Evolutionary conservation across 1,284 basidiomycete genomes (phyloP).

Genomic region (Tylopilus sp.): DNA sequence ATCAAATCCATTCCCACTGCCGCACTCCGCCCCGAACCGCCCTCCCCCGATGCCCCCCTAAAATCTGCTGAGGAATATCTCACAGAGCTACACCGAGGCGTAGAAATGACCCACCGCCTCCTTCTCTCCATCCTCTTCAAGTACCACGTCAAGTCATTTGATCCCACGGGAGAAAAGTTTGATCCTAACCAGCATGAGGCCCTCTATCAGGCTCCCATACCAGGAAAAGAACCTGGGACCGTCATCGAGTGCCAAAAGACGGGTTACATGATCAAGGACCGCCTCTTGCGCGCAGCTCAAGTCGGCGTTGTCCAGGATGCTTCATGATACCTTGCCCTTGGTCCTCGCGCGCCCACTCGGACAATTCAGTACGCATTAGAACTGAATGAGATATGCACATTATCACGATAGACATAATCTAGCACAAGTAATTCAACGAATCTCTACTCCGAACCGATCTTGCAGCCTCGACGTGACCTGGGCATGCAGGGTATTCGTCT

Average conservation of each 20-base stretch:
- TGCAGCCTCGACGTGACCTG: slow-evolving; percentile 52
- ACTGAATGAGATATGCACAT: slow-evolving; percentile 20
- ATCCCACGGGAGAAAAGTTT: slow-evolving; percentile 89
- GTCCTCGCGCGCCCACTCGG: not conserved
- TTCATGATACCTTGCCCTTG: slow-evolving; percentile 37
- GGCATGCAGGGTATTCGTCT: slow-evolving; percentile 77
- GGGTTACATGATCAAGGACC: slow-evolving; percentile 90
- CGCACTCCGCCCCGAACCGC: slow-evolving; percentile 36
- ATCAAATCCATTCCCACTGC: slow-evolving; percentile 78
- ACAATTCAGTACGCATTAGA: not conserved
- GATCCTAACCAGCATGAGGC: slow-evolving; percentile 97
- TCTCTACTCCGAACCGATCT: slow-evolving; percentile 71
- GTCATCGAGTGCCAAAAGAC: slow-evolving; percentile 90
- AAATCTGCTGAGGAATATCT: slow-evolving; percentile 63
- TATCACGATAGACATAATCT: slow-evolving; percentile 34
- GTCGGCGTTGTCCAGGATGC: slow-evolving; percentile 88
- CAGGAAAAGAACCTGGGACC: slow-evolving; percentile 83
- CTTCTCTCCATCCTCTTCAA: slow-evolving; percentile 88
- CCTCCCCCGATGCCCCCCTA: slow-evolving; percentile 28
- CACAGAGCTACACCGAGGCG: slow-evolving; percentile 76
- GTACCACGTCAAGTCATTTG: slow-evolving; percentile 88
- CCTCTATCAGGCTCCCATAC: slow-evolving; percentile 90
- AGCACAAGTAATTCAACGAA: slow-evolving; percentile 51
- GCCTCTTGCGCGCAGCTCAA: slow-evolving; percentile 91
- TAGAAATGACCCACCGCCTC: slow-evolving; percentile 88